Conservation (phyloP, 495 filamentous ascomycete genomes). For the Penicillium bialowiezense region DNA sequence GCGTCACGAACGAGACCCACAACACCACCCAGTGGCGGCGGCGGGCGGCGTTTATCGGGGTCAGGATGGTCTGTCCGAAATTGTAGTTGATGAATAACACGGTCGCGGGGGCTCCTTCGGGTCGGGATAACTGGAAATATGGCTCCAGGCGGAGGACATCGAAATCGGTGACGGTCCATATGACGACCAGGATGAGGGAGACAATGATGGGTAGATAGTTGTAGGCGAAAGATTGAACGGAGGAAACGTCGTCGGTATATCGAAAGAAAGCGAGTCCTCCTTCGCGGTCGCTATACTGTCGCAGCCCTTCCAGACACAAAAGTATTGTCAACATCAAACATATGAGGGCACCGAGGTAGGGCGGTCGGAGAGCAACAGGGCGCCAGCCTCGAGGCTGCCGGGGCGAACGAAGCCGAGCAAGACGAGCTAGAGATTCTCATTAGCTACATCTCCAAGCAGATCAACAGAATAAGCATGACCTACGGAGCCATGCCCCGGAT, state of each 20-base stretch:
- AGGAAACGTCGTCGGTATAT: conserved; percentile 34
- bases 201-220: conserved; percentile 41
- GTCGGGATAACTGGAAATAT: conserved; percentile 38
- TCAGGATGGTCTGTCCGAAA: conserved; percentile 41
- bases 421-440: conserved; percentile 8
- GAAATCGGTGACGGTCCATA: conserved; percentile 42
- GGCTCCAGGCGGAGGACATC: conserved; percentile 43
- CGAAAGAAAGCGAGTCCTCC: conserved; percentile 34
- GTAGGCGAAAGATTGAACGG: conserved; percentile 33
- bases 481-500: conserved; percentile 18
- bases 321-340: conserved; percentile 24
- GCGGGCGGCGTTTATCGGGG: conserved; percentile 34
- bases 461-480: too few relatives aligned
- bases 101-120: conserved; percentile 34
- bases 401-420: conserved; percentile 13
- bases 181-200: conserved; percentile 31
- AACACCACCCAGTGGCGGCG: conserved; percentile 39
- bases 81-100: conserved; percentile 45
- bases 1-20: conserved; percentile 31
- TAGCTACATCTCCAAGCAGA: too few relatives aligned
- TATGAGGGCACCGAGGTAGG: conserved; percentile 29
- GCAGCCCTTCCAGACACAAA: conserved; percentile 28
- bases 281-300: conserved; percentile 31
- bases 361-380: conserved; percentile 34
- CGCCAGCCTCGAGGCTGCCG: conserved; percentile 29